phyloP scores from a whole-genome alignment of 192 early-diverging fungal species.

The Spinellus fusiger region DNA sequence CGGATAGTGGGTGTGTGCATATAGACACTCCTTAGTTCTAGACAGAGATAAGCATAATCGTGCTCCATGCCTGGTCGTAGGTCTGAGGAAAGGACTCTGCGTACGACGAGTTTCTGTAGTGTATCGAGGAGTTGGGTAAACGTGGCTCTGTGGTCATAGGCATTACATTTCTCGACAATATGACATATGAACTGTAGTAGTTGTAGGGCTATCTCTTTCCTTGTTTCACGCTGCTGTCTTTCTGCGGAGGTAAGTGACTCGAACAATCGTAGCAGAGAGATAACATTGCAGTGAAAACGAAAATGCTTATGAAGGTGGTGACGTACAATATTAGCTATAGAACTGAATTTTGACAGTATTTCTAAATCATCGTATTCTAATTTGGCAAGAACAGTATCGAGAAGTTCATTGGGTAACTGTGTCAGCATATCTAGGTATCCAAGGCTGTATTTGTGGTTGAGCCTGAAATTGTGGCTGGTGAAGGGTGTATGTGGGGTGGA shows the following conservation, averaged over 20 bases:
- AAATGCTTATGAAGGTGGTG: conserved; percentile 11
- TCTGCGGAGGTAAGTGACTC: conserved; percentile 78
- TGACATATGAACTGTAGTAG: conserved; percentile 16
- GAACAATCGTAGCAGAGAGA: conserved; percentile 63
- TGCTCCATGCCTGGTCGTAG: conserved; percentile 6
- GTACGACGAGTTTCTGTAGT: conserved; percentile 18
- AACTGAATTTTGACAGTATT: background rate
- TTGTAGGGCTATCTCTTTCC: background rate
- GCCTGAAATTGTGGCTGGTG: too few relatives aligned
- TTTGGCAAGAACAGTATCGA: conserved; percentile 4
- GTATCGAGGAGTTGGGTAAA: conserved; percentile 25
- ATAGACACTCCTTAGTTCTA: conserved; percentile 24
- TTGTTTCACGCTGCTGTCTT: conserved; percentile 39
- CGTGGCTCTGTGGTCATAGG: conserved; percentile 15
- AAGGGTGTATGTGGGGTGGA: too few relatives aligned
- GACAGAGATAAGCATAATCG: conserved; percentile 27
- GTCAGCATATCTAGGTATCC: background rate
- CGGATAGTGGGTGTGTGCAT: conserved; percentile 29
- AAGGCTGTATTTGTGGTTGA: background rate
- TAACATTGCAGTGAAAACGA: conserved; percentile 13
- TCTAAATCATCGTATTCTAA: conserved; percentile 22
- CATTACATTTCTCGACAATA: conserved; percentile 5
- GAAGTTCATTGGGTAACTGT: conserved; percentile 15
- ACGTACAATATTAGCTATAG: background rate
- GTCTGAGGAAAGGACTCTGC: conserved; percentile 9